These are phyloP conservation scores for Heimioporus retisporus DNA, from an alignment of 1,284 basidiomycete species.

Conservation along the genomic window DNA sequence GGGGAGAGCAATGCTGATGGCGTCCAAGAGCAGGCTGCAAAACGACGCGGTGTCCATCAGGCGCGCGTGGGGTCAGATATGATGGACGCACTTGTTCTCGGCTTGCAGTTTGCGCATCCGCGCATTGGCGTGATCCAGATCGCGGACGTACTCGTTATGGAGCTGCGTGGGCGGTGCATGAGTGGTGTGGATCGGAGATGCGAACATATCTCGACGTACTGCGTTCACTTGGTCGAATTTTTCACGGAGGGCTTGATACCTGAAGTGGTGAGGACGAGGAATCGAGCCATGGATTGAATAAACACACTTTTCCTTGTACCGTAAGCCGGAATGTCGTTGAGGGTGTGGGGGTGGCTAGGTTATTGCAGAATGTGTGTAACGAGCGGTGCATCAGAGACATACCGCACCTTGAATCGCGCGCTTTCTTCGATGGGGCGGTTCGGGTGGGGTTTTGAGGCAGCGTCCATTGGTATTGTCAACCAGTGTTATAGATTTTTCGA, in stretches of 20 bases:
- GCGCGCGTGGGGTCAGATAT: not conserved
- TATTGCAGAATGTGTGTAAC: too few relatives aligned
- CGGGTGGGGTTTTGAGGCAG: conserved; percentile 23
- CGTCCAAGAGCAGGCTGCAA: conserved; percentile 1
- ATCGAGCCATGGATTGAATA: too few relatives aligned
- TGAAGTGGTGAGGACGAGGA: conserved; percentile 28
- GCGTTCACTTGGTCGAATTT: conserved; percentile 62
- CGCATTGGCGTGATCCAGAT: conserved; percentile 58
- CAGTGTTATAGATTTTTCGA: too few relatives aligned
- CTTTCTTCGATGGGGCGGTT: conserved; percentile 29
- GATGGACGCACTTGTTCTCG: conserved; percentile 62
- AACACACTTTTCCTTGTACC: conserved; percentile 46
- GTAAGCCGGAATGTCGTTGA: conserved; percentile 30
- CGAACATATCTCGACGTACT: conserved; percentile 45
- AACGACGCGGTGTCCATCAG: conserved; percentile 27
- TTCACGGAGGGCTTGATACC: conserved; percentile 64
- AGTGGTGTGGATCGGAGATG: not conserved
- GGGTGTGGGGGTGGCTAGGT: not conserved
- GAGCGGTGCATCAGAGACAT: too few relatives aligned
- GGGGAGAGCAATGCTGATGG: too few relatives aligned
- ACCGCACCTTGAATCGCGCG: conserved; percentile 35
- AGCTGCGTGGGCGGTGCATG: conserved; percentile 40
- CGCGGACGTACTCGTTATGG: conserved; percentile 54
- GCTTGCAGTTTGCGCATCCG: conserved; percentile 65
- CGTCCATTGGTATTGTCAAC: too few relatives aligned